A percentile compares a stretch with the other conserved stretches of the same genome.
These are phyloP conservation scores for Phialophora chinensis DNA, from an alignment of 2,329 filamentous ascomycete genomes.

Conservation along the genomic window DNA sequence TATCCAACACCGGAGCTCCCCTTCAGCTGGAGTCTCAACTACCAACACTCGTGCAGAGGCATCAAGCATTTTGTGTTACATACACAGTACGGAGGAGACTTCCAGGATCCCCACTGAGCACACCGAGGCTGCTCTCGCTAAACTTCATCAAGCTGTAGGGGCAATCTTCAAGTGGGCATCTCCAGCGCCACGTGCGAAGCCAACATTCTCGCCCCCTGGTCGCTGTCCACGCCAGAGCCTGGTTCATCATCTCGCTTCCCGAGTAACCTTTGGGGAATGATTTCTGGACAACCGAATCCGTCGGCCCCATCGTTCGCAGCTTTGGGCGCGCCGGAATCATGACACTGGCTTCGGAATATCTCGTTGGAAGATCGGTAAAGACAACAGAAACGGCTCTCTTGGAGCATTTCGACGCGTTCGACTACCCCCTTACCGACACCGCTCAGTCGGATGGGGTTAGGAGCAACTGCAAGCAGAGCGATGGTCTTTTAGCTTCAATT, in stretches of 20 bases:
- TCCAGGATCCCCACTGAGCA: not conserved
- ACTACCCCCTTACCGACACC: not conserved
- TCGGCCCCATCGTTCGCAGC: not conserved
- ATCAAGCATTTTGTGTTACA: not conserved
- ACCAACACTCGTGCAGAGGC: not conserved
- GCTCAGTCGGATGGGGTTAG: not conserved
- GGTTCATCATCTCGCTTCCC: slow-evolving; percentile 20
- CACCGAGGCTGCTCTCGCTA: not conserved
- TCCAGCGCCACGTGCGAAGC: slow-evolving; percentile 21
- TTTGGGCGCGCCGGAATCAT: not conserved
- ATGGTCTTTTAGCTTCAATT: not conserved
- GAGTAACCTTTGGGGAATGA: slow-evolving; percentile 2
- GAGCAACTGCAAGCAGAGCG: not conserved
- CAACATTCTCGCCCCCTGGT: slow-evolving; percentile 6
- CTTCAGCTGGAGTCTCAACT: not conserved
- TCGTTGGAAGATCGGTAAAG: not conserved
- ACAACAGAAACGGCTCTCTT: not conserved
- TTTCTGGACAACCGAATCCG: not conserved
- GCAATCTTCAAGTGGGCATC: slow-evolving; percentile 2
- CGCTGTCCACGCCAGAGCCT: not conserved
- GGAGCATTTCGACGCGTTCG: not conserved
- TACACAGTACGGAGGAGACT: not conserved
- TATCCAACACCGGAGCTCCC: not conserved
- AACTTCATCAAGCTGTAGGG: slow-evolving; percentile 4
- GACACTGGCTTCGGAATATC: not conserved